phyloP scores from a whole-genome alignment of 345 rosid species.

The Hirschfeldia incana region DNA sequence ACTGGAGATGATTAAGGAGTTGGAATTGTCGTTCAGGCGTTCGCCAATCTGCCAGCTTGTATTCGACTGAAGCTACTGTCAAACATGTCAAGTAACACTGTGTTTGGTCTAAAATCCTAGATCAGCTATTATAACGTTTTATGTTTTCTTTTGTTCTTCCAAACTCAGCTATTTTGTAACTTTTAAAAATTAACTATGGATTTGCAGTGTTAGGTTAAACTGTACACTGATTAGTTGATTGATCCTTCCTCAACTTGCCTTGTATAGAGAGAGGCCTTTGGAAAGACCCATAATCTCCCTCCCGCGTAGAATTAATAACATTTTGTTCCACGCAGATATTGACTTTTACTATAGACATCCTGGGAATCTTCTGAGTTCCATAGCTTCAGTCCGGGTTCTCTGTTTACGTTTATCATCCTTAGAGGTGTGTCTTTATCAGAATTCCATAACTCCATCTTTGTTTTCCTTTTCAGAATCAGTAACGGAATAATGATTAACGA shows the following conservation, averaged over 20 bases:
- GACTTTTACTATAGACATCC: background rate
- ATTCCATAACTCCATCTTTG: too few relatives aligned
- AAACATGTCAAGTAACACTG: background rate
- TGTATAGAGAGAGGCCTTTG: too few relatives aligned
- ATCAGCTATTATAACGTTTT: background rate
- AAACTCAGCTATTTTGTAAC: too few relatives aligned
- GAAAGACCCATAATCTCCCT: too few relatives aligned
- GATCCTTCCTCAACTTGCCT: too few relatives aligned
- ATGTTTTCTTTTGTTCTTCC: background rate
- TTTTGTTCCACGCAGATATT: background rate
- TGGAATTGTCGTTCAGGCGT: background rate
- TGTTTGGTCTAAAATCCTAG: background rate
- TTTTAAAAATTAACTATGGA: too few relatives aligned
- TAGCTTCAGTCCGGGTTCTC: background rate
- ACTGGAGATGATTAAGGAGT: conserved; percentile 19
- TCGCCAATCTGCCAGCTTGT: background rate
- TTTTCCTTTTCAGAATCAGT: background rate
- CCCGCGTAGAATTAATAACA: too few relatives aligned
- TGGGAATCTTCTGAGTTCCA: background rate
- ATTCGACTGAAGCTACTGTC: conserved; percentile 1
- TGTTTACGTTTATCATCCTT: background rate
- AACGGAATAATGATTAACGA: background rate
- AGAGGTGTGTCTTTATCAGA: background rate
- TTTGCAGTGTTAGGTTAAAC: too few relatives aligned
- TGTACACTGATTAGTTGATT: too few relatives aligned